Base-by-base conservation (phyloP, 805 yeast genomes). In the Ogataea glucozyma region DNA sequence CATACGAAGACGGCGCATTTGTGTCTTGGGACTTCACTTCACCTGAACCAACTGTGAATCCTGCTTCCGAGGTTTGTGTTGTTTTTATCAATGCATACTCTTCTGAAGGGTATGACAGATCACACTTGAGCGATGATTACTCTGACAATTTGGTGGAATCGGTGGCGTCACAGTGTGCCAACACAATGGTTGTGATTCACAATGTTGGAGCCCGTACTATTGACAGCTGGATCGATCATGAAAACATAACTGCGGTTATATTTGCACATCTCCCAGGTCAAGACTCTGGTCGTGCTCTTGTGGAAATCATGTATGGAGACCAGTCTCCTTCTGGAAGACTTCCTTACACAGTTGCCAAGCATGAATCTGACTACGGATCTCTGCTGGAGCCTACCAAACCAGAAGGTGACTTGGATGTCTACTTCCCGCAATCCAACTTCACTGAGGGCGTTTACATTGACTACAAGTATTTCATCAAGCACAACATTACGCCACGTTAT, bases 321-420 rank as follows among this genome's bases (percentile, higher is more conserved):
- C 68, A 65, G 12, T 75, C 74, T 47, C 85, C 86, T 7, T 76
- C 83, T 26, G 87, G 86, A 4, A 70, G 74, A 46, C 65, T 81
- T 26, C 85, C 87, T 1, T 79, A 80, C 54, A 78, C 86, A 4
- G 71, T 81, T 48, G 83, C 86, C 10, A 73, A 71, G 53, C 72
- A 75, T 47, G 64, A 62, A 37, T 61, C 55, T 40, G 81, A 59
- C 50, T 72, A 66, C 36, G 71, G 71, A 1, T 47, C 49, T 22
- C 72, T 73, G 10, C 64, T 60, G 31, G 67, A 64, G 49, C 57
- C 66, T 22, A 51, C 48, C 18, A 45, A 54, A 40, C 44, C 50
- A 12, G 58, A 57, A 22, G 48, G 55, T 9, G 66, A 61, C 41
- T 42, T 56, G 22, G 60, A 61, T 58, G 30, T 61, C 41, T 48